A percentile compares a stretch with the other conserved stretches of the same genome.
Evolutionary conservation across 176 grass and related monocot species (phyloP).

Genomic region (Aegilops tauschii): DNA sequence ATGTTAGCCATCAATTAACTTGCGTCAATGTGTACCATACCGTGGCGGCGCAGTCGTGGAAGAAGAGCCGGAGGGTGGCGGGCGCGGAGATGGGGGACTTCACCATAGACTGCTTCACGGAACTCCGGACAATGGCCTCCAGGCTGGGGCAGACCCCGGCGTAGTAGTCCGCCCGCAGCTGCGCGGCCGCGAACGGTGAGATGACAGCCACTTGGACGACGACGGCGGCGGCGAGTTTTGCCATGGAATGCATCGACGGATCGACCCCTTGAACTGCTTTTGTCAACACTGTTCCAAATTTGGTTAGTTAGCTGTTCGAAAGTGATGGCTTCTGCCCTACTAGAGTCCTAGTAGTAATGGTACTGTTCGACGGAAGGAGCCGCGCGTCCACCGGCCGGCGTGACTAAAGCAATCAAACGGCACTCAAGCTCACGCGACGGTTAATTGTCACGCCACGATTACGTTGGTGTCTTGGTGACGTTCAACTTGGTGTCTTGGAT

Average conservation of each 20-base stretch:
- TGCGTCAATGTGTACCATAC: neutral
- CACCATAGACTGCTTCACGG: slow-evolving; percentile 39
- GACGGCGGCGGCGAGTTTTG: neutral
- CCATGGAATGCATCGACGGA: slow-evolving; percentile 12
- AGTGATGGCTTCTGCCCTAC: too few relatives aligned
- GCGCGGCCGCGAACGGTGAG: neutral
- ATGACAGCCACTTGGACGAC: neutral
- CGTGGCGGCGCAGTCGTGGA: slow-evolving; percentile 69
- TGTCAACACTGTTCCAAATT: too few relatives aligned
- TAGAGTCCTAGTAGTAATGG: too few relatives aligned
- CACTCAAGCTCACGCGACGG: too few relatives aligned
- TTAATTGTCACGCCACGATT: too few relatives aligned
- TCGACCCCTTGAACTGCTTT: neutral
- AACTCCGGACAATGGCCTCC: slow-evolving; percentile 37
- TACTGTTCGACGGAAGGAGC: neutral
- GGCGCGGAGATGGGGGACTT: slow-evolving; percentile 41
- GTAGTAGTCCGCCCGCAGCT: slow-evolving; percentile 44
- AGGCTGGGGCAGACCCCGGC: slow-evolving; percentile 50
- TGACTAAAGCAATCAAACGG: neutral
- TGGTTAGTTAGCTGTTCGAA: too few relatives aligned
- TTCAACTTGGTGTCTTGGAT: neutral
- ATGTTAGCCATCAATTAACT: too few relatives aligned
- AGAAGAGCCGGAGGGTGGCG: slow-evolving; percentile 60
- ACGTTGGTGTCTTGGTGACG: too few relatives aligned
- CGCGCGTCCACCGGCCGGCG: neutral